Evolutionary conservation across 2,329 filamentous ascomycete genomes (phyloP), one percentile per base, ranked within the genome.

Genomic region (Tympanopsis confertula): DNA sequence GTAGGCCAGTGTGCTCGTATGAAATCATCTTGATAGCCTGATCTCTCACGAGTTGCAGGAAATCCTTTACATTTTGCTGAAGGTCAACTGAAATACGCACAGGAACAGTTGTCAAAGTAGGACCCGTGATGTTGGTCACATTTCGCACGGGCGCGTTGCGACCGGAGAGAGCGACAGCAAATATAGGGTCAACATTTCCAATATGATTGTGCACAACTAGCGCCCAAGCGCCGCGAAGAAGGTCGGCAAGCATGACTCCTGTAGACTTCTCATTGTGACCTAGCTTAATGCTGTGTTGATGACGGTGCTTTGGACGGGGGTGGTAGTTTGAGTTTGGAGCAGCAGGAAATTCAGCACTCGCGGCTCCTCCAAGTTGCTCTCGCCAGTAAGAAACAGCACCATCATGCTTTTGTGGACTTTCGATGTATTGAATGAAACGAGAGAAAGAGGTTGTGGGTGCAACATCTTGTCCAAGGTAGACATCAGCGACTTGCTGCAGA

Each of bases 201-300:
- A 65, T 65, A 48, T 77, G 75, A 24, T 64, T 57, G 0, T 69
- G 66, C 0, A 69, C 64, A 1, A 75, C 59, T 2, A 76, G 51
- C 0, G 71, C 70, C 72, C 73, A 78, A 0, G 71, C 74, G 17
- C 67, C 69, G n/a, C 71, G 63, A 20, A 78, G 68, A 2, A 74
- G 55, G 0, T 71, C 74, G 0, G 74, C 69, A 3, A n/a, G n/a
- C n/a, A n/a, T n/a, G n/a, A n/a, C n/a, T n/a, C n/a, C n/a, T n/a
- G n/a, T n/a, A n/a, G n/a, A n/a, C n/a, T n/a, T n/a, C n/a, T n/a
- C n/a, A n/a, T n/a, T n/a, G n/a, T n/a, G n/a, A n/a, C n/a, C n/a
- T n/a, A n/a, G n/a, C n/a, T n/a, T n/a, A n/a, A n/a, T n/a, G n/a
- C n/a, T n/a, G n/a, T n/a, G n/a, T n/a, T n/a, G n/a, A n/a, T n/a